Base-by-base conservation (phyloP, 2,329 filamentous ascomycete species). In the Pseudogymnoascus sp. region DNA sequence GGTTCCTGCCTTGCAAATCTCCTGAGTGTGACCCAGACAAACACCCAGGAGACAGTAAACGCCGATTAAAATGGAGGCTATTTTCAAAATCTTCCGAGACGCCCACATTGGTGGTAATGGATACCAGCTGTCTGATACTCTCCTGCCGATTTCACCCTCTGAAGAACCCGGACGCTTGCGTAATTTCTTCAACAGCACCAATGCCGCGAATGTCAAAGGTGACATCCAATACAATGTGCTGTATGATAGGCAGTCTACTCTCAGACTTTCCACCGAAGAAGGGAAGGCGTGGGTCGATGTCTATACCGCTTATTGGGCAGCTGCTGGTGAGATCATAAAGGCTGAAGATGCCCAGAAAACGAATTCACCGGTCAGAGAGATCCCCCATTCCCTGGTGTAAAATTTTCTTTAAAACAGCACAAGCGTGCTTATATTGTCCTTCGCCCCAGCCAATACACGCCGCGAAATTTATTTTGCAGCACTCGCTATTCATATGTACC, bases 231-330 rank as follows among this genome's bases (percentile, higher is more conserved):
- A 89, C 71, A 75, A 78, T 53, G 82, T 95, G 63, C 84, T 93
- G 65, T 85, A 88, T 68, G 85, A 82, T 81, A 62, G 77, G 79
- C 26, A 81, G 78, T 62, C 62, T 10, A 61, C 66, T 6, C 65
- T 71, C 60, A 70, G 67, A 24, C 61, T 72, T n/a, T 50, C 68
- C 6, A 26, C 46, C 41, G 82, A 87, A 41, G 91, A 96, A 77
- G 79, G 85, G 24, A 84, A 82, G 64, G 88, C 87, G n/a, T 99
- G 95, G 95, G 81, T 88, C 0, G 93, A 96, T 40, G 86, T 98
- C 31, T 96, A 93, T 72, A 79, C 83, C 37, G 81, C 85, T 19
- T 96, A 93, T 72, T 97, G 93, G 91, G 91, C 89, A 70, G 90
- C 90, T 24, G 77, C 89, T 40, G 87, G 86, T 33, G 87, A 90